Evolutionary conservation across 208 protist genomes (phyloP).

Genomic region (Herpetomonas tarakana): DNA sequence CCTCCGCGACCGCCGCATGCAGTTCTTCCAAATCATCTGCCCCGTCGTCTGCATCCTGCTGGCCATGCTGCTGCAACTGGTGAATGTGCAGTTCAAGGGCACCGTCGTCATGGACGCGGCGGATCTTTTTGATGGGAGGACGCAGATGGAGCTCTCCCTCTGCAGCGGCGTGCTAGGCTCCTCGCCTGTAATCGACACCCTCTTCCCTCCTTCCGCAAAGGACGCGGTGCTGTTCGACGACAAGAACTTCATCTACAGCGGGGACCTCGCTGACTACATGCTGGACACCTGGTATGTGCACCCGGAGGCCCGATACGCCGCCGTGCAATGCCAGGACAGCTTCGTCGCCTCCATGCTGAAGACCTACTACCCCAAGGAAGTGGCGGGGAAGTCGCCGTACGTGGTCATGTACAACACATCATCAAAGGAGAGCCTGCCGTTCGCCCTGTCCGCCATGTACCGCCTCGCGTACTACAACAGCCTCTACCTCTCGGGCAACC

Average conservation of each 20-base stretch:
- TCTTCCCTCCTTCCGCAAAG: neutral
- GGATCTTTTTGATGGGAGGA: constrained; percentile 13
- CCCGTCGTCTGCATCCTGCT: constrained; percentile 63
- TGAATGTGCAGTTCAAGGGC: constrained; percentile 12
- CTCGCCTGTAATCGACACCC: neutral
- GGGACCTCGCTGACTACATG: constrained; percentile 21
- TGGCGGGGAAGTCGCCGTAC: constrained; percentile 10
- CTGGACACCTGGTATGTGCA: constrained; percentile 38
- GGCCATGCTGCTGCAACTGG: constrained; percentile 53
- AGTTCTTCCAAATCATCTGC: constrained; percentile 64
- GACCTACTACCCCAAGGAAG: constrained; percentile 14
- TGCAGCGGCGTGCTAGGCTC: constrained; percentile 17
- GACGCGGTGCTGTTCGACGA: constrained; percentile 9
- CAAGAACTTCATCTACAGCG: constrained; percentile 16
- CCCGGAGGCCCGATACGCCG: constrained; percentile 16
- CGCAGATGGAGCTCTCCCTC: constrained; percentile 13
- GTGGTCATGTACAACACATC: constrained; percentile 41
- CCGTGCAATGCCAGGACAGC: constrained; percentile 28
- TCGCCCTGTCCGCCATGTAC: constrained; percentile 17
- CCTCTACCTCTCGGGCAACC: constrained; percentile 2
- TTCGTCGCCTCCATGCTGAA: neutral
- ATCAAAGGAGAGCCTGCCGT: constrained; percentile 29
- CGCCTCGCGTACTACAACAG: constrained; percentile 17
- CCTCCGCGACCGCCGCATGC: constrained; percentile 52
- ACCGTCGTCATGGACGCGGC: constrained; percentile 18